Evolutionary conservation across 257 asterid genomes (phyloP).

Genomic region (Solanum etuberosum): DNA sequence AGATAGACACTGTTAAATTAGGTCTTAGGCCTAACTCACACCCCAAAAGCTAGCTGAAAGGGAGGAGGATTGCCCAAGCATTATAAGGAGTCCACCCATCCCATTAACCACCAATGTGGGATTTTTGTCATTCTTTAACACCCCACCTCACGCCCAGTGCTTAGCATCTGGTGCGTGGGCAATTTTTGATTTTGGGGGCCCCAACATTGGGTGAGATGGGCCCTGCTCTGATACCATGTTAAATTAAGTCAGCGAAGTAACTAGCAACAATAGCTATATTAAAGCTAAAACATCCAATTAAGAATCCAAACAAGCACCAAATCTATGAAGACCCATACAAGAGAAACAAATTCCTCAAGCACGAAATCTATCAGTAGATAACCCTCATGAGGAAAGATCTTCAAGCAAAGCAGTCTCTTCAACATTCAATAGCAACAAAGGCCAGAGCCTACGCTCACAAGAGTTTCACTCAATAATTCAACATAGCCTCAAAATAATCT

Average conservation of each 20-base stretch:
- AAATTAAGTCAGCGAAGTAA: background rate
- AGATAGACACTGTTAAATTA: too few relatives aligned
- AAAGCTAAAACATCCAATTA: background rate
- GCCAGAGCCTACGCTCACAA: background rate
- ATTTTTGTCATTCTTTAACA: too few relatives aligned
- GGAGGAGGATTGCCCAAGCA: too few relatives aligned
- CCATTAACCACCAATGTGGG: too few relatives aligned
- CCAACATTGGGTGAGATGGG: too few relatives aligned
- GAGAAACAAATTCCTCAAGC: background rate
- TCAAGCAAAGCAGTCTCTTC: background rate
- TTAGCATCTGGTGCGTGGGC: too few relatives aligned
- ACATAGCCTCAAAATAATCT: background rate
- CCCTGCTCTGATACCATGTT: too few relatives aligned
- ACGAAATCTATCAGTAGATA: background rate
- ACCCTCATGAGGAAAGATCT: background rate
- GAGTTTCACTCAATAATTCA: background rate
- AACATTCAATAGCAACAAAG: background rate
- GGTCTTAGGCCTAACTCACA: too few relatives aligned
- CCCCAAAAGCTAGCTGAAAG: too few relatives aligned
- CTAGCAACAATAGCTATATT: background rate
- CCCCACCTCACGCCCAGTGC: too few relatives aligned
- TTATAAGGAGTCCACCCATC: too few relatives aligned
- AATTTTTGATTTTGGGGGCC: too few relatives aligned
- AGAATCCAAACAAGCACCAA: background rate
- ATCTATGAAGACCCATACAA: background rate